Percentiles rank a stretch among this genome's conserved stretches.
phyloP scores from a whole-genome alignment of 164 flowering plant genomes.

The Sedum album region DNA sequence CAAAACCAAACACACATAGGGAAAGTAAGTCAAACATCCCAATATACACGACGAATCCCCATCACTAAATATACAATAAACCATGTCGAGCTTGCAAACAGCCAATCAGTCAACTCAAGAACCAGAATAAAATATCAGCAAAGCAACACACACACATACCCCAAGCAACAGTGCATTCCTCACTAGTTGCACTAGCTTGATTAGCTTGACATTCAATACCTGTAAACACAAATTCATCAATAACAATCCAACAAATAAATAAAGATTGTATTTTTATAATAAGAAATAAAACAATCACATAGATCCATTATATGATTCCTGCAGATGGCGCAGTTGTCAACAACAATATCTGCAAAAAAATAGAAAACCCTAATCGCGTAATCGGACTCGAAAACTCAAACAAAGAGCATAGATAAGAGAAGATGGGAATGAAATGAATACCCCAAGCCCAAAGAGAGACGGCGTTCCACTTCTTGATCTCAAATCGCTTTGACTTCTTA shows the following conservation, averaged over 20 bases:
- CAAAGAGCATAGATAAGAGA: no score
- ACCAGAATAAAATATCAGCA: not conserved
- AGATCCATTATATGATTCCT: not conserved
- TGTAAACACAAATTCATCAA: slow-evolving; percentile 48
- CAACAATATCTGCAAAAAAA: not conserved
- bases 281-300: not conserved
- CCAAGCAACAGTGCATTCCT: slow-evolving; percentile 87
- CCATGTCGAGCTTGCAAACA: no score
- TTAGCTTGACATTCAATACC: slow-evolving; percentile 29
- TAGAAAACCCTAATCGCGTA: not conserved
- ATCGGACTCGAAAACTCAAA: no score
- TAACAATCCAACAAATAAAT: slow-evolving; percentile 75
- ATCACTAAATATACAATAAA: not conserved
- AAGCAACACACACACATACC: slow-evolving; percentile 23
- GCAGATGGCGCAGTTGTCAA: not conserved
- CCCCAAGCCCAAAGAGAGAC: slow-evolving; percentile 92
- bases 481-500: slow-evolving; percentile 65
- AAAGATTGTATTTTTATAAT: no score
- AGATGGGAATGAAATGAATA: slow-evolving; percentile 34
- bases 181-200: slow-evolving; percentile 82
- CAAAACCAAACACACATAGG: not conserved
- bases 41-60: not conserved
- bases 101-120: not conserved
- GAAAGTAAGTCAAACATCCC: no score
- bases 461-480: slow-evolving; percentile 85